Base-by-base conservation (phyloP, 2,329 filamentous ascomycete species). In the Beauveria brongniartii region DNA sequence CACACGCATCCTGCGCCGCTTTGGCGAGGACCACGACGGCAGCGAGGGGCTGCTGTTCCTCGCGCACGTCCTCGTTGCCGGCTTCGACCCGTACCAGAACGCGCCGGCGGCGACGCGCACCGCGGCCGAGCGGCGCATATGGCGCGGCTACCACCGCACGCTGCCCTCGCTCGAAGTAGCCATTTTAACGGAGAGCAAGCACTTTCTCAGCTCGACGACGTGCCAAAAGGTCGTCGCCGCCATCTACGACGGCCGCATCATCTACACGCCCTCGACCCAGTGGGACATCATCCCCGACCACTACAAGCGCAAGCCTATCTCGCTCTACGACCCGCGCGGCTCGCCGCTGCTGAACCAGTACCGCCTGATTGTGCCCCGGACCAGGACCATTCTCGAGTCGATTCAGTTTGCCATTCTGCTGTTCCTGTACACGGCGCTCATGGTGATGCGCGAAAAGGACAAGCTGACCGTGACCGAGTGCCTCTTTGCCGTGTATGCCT, bases 31-130 rank as follows among this genome's bases (percentile, higher is more conserved):
- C 66, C 85, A 90, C 62, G 82, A 85, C 16, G 89, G 88, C 5
- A 78, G 85, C 0, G 80, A 86, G 28, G 89, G 90, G 1, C 79
- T 94, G 14, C 77, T 94, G 5, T 77, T 91, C 24, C 79, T 94
- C 6, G 85, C 90, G 6, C 89, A 92, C 66, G 88, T 94, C 37
- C 82, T 94, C 22, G 88, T 95, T 16, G 89, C 90, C 18, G 89
- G 89, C 16, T 94, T 95, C 67, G 88, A 92, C 67, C 90, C 91
- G 1, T 94, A 94, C 67, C 90, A 94, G 73, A 90, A 90, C 65
- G 90, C 90, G 0, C 91, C 91, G 0, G 75, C 80, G 1, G 81
- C 88, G 60, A 81, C 92, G 46, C 79, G 83, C 41, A 76, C 79
- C 18, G 80, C 88, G 65, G 84, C 82, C 34, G 77, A 81, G 64